Conservation (phyloP, 2,329 filamentous ascomycete genomes). For the Diaporthe citri region DNA sequence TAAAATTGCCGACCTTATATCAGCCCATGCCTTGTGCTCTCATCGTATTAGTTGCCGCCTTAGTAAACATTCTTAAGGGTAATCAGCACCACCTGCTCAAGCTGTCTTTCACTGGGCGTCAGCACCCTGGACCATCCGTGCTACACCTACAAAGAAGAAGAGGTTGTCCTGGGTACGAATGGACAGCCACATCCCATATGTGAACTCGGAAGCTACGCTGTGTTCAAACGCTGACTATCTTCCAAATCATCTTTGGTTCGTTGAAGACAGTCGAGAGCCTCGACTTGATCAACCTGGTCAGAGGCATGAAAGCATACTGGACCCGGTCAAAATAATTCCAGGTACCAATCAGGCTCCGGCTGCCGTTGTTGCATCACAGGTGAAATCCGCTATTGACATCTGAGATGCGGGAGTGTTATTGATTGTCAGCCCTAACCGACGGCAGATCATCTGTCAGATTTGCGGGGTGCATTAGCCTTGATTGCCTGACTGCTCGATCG, state of each 20-base stretch:
- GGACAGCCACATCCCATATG: too few relatives aligned
- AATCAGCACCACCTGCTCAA: not conserved
- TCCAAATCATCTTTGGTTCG: not conserved
- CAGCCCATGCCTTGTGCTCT: not conserved
- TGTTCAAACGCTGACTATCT: not conserved
- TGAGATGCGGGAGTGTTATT: not conserved
- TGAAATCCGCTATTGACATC: not conserved
- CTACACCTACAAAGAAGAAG: not conserved
- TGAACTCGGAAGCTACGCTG: not conserved
- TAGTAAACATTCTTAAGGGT: not conserved
- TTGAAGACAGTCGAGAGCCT: too few relatives aligned
- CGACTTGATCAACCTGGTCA: not conserved
- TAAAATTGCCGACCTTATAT: not conserved
- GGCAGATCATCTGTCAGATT: conserved; percentile 36
- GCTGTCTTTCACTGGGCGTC: not conserved
- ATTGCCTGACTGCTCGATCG: not conserved
- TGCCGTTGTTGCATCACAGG: not conserved
- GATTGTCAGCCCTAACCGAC: conserved; percentile 34
- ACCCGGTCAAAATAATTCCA: not conserved
- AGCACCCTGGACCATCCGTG: not conserved
- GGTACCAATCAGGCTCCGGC: not conserved
- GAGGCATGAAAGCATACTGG: not conserved
- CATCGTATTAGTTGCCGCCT: not conserved
- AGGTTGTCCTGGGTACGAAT: too few relatives aligned
- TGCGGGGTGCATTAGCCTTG: conserved; percentile 37